These are phyloP conservation scores for Aspergillus nidulans DNA, from an alignment of 495 filamentous ascomycete genomes.

Conservation along the genomic window DNA sequence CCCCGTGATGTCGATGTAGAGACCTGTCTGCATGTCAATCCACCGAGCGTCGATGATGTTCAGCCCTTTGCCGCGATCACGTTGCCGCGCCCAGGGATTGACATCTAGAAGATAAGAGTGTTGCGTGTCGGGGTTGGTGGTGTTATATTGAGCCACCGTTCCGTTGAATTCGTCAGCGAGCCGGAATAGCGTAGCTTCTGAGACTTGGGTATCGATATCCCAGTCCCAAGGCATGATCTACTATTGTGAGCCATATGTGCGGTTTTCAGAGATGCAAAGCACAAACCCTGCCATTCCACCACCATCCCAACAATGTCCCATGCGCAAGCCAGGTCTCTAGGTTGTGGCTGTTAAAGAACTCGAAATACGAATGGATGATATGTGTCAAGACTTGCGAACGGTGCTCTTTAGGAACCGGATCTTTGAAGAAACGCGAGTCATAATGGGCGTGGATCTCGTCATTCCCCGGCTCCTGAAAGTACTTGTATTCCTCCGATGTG, in stretches of 20 bases:
- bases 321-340: conserved; percentile 86
- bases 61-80: conserved; percentile 57
- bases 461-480: conserved; percentile 56
- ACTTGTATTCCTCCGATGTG: conserved; percentile 38
- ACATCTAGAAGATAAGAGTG: conserved; percentile 72
- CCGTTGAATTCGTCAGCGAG: conserved; percentile 62
- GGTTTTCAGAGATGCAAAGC: neutral
- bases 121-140: conserved; percentile 25
- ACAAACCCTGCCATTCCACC: conserved; percentile 74
- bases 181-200: conserved; percentile 54
- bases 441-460: conserved; percentile 62
- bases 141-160: conserved; percentile 57
- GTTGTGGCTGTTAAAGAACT: conserved; percentile 55
- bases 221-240: conserved; percentile 81
- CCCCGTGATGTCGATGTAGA: conserved; percentile 88
- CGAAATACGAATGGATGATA: conserved; percentile 70
- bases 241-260: neutral
- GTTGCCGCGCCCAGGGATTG: conserved; percentile 62
- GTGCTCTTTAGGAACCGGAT: conserved; percentile 56
- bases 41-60: conserved; percentile 87
- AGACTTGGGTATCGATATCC: conserved; percentile 83
- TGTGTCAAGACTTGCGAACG: conserved; percentile 59
- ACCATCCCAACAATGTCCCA: conserved; percentile 84
- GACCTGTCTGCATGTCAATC: conserved; percentile 71
- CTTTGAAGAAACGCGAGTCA: conserved; percentile 63